Base-by-base conservation (phyloP, 2,329 filamentous ascomycete species). In the Xylogone sp. region DNA sequence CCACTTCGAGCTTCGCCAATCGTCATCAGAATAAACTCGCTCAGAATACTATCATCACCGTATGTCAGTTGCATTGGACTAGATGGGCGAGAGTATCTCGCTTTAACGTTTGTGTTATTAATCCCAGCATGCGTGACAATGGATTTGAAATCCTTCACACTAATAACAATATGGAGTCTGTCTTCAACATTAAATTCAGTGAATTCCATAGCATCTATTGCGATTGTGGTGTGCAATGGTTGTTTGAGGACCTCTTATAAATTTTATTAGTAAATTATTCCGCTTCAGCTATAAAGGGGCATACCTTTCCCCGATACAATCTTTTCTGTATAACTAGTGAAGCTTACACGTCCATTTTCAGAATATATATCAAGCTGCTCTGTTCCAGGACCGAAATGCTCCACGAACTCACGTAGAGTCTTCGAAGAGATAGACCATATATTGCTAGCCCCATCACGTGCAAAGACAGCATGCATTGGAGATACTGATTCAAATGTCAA, bases 321-420 rank as follows among this genome's bases (percentile, higher is more conserved):
- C 70, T 90, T 92, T 66, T 92, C 88, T 1, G 87, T 91, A 62
- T 88, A 92, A 64, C 87, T 91, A 21, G 87, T 89, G 61, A 93
- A 89, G 52, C 88, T 87, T 16, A 88, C 79, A 27, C 82, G 73
- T 9, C 72, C 84, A 45, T 87, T 81, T 49, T 88, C 83, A 12
- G 85, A 83, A 62, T 88, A 87, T 56, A 93, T 86, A 59, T 92
- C 88, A 2, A 93, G 77, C 58, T 91, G 86, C 66, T 93, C 88
- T 27, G 89, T 90, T 4, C 87, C 88, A 1, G 86, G 86, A 0
- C 87, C 87, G 62, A 92, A 92, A 63, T 90, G 88, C 53, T 92
- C 88, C 69, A 89, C 85, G 55, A 90, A 79, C 60, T 91, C 87
- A 55, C 86, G 81, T 48, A 93, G 69, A 0, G 85, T 85, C 53